These are phyloP conservation scores for Suillus spraguei DNA, from an alignment of 768 basidiomycete species.

Conservation along the genomic window DNA sequence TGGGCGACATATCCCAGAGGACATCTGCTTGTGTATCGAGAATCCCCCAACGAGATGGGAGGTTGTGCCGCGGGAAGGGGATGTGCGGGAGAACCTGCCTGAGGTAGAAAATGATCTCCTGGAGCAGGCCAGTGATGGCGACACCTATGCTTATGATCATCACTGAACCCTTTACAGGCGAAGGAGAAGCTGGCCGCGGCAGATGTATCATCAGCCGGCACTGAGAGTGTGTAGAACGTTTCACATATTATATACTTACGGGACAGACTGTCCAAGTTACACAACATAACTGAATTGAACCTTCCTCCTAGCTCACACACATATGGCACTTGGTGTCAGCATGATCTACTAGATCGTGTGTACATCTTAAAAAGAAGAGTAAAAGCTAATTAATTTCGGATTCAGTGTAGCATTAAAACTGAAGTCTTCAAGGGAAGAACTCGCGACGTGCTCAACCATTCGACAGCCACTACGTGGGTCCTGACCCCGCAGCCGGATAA, in stretches of 20 bases:
- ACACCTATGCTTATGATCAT: neutral
- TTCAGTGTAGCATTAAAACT: neutral
- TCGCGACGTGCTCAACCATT: too few relatives aligned
- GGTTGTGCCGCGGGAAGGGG: slow-evolving; percentile 58
- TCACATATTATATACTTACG: neutral
- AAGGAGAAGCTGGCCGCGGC: slow-evolving; percentile 25
- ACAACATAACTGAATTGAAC: neutral
- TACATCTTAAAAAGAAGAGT: neutral
- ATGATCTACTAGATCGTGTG: neutral
- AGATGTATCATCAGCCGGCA: slow-evolving; percentile 19
- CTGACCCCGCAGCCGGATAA: neutral
- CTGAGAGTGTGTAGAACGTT: slow-evolving; percentile 28
- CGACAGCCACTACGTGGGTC: neutral
- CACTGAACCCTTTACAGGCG: slow-evolving; percentile 27
- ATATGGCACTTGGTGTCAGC: neutral
- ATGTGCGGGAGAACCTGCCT: slow-evolving; percentile 59
- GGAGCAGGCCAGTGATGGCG: slow-evolving; percentile 45
- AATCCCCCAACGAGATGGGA: slow-evolving; percentile 78
- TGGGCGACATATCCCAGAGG: slow-evolving; percentile 73
- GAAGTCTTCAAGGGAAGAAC: neutral
- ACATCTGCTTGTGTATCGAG: slow-evolving; percentile 76
- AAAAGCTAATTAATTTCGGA: neutral
- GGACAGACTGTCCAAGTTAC: neutral
- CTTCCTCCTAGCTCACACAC: slow-evolving; percentile 3
- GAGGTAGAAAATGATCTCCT: slow-evolving; percentile 63